These are phyloP conservation scores for Ustilago xerochloae DNA, from an alignment of 1,284 basidiomycete genomes.

Conservation along the genomic window DNA sequence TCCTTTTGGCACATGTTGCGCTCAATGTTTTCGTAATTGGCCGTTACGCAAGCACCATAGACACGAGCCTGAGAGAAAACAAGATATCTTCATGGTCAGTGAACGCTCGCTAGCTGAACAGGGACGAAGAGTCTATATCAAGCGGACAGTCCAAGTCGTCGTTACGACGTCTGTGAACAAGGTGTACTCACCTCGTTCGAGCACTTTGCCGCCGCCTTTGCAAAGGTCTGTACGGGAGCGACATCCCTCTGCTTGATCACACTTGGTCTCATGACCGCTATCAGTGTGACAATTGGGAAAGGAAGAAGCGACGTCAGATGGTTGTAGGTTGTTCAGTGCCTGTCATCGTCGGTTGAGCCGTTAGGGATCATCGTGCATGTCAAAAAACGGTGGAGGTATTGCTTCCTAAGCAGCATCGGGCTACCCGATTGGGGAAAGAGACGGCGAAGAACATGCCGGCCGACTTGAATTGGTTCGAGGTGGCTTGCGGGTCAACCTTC, in stretches of 20 bases:
- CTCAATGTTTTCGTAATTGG: constrained; percentile 79
- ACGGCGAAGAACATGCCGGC: neutral
- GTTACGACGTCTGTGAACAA: neutral
- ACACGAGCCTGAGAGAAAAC: constrained; percentile 72
- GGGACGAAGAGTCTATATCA: too few species aligned
- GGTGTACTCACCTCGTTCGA: constrained; percentile 28
- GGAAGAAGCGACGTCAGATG: neutral
- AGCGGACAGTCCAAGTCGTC: neutral
- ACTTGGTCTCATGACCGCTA: constrained; percentile 30
- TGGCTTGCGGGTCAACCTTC: neutral
- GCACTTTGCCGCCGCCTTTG: constrained; percentile 46
- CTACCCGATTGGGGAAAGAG: neutral
- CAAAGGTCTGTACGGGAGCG: constrained; percentile 51
- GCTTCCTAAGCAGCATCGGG: neutral
- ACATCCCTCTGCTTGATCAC: constrained; percentile 46
- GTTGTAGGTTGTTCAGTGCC: neutral
- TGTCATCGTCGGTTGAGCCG: neutral
- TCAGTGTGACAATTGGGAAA: neutral
- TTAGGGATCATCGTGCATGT: neutral
- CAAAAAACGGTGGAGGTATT: neutral
- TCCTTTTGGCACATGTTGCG: constrained; percentile 82
- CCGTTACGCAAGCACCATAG: constrained; percentile 83
- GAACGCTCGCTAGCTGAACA: too few species aligned
- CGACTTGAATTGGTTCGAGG: neutral
- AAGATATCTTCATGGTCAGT: too few species aligned